Evolutionary conservation across 2,329 filamentous ascomycete genomes (phyloP).

Genomic region (Arthrocladium fulminans): DNA sequence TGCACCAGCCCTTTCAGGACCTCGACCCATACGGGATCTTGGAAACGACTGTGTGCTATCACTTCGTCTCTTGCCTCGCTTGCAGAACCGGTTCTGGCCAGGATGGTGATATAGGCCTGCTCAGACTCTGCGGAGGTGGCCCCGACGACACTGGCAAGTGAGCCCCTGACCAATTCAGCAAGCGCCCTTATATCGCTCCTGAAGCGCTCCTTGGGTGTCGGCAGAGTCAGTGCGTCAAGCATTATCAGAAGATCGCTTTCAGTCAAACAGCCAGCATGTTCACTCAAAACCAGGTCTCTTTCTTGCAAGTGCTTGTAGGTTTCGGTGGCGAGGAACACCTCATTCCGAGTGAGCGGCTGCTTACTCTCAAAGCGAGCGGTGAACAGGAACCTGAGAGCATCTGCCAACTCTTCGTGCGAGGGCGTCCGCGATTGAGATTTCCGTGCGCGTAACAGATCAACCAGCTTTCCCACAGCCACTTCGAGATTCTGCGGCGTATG

Average conservation of each 20-base stretch:
- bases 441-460: conserved; percentile 56
- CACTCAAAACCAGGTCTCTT: conserved; percentile 24
- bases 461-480: conserved; percentile 35
- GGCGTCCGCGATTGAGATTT: conserved; percentile 58
- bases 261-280: conserved; percentile 23
- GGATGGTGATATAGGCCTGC: conserved; percentile 39
- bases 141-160: conserved; percentile 20
- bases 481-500: conserved; percentile 18
- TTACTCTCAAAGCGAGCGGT: conserved; percentile 41
- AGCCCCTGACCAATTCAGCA: conserved; percentile 15
- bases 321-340: conserved; percentile 52
- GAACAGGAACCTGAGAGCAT: conserved; percentile 59
- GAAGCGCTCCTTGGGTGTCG: conserved; percentile 17
- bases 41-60: conserved; percentile 14
- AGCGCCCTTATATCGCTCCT: conserved; percentile 17
- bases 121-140: conserved; percentile 31
- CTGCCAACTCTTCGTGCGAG: conserved; percentile 50
- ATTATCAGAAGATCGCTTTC: conserved; percentile 33
- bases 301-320: conserved; percentile 54
- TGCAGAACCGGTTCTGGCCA: conserved; percentile 49
- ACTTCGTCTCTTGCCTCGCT: conserved; percentile 42
- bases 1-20: conserved; percentile 46
- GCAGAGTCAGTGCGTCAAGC: conserved; percentile 30
- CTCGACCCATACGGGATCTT: conserved; percentile 41
- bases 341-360: conserved; percentile 52